phyloP scores from a whole-genome alignment of 2,329 filamentous ascomycete genomes.

The Parascedosporium putredinis region DNA sequence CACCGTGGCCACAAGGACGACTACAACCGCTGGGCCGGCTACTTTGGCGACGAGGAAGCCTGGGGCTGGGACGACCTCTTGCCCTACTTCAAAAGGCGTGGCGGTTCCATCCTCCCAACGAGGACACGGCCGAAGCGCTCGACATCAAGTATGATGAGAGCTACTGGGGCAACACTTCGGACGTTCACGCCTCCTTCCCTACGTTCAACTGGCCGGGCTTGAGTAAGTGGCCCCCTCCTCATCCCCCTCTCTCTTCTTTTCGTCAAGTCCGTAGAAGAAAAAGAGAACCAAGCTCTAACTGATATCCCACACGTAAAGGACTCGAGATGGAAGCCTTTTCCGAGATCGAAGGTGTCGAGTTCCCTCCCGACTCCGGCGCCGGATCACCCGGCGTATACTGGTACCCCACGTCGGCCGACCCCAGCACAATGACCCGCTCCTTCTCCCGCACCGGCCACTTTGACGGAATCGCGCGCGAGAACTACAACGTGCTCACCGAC shows the following conservation, averaged over 20 bases:
- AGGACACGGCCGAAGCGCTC: constrained; percentile 11
- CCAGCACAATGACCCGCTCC: constrained; percentile 13
- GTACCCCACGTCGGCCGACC: constrained; percentile 16
- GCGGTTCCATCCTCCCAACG: constrained; percentile 10
- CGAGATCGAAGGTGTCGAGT: constrained; percentile 16
- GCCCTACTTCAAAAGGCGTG: constrained; percentile 16
- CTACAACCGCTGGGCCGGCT: constrained; percentile 17
- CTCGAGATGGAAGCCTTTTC: constrained; percentile 14
- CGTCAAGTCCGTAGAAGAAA: no score
- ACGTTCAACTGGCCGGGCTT: constrained; percentile 6
- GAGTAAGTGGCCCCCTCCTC: background rate
- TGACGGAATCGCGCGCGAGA: constrained; percentile 15
- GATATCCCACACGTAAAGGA: background rate
- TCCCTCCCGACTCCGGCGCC: constrained; percentile 15
- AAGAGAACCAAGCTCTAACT: background rate
- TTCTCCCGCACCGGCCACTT: constrained; percentile 17
- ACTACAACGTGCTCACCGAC: constrained; percentile 16
- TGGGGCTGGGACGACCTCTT: constrained; percentile 16
- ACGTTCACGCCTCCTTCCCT: constrained; percentile 5
- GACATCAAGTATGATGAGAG: constrained; percentile 13
- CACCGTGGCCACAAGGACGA: constrained; percentile 22
- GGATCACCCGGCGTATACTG: constrained; percentile 17
- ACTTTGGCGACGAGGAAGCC: constrained; percentile 16
- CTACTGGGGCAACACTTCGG: constrained; percentile 11
- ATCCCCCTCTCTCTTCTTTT: background rate